Conservation (phyloP, 352 stramenopile genomes). For the Phytophthora sp. region DNA sequence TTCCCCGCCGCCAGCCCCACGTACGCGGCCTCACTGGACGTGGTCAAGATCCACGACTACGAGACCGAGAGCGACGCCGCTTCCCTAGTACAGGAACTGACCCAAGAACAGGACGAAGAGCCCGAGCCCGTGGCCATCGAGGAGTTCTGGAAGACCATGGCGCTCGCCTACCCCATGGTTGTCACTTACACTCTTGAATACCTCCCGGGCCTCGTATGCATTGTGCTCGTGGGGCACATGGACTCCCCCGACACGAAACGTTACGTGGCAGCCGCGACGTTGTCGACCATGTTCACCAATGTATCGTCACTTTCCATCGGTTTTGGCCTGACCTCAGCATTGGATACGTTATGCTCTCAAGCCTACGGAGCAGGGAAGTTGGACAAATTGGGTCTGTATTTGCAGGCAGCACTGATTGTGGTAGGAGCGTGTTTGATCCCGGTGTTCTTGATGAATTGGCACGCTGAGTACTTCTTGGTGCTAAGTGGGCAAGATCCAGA, state of each 20-base stretch:
- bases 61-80: slow-evolving; percentile 36
- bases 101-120: slow-evolving; percentile 39
- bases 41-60: slow-evolving; percentile 50
- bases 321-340: slow-evolving; percentile 72
- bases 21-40: slow-evolving; percentile 44
- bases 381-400: slow-evolving; percentile 78
- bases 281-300: slow-evolving; percentile 82
- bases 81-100: slow-evolving; percentile 29
- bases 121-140: slow-evolving; percentile 48
- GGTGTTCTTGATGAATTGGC: slow-evolving; percentile 68
- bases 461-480: slow-evolving; percentile 61
- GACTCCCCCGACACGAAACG: slow-evolving; percentile 64
- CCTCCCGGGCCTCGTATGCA: slow-evolving; percentile 60
- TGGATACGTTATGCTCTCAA: slow-evolving; percentile 85
- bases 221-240: slow-evolving; percentile 66
- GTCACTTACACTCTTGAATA: slow-evolving; percentile 64
- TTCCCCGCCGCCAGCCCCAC: slow-evolving; percentile 60
- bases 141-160: slow-evolving; percentile 53
- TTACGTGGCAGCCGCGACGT: slow-evolving; percentile 63
- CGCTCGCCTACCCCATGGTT: slow-evolving; percentile 54
- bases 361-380: slow-evolving; percentile 66
- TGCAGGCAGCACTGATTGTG: slow-evolving; percentile 68
- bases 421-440: slow-evolving; percentile 53
- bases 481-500: slow-evolving; percentile 59
- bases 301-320: slow-evolving; percentile 72